Base-by-base conservation (phyloP, 768 basidiomycete genomes). In the Phaeolepiota aurea region DNA sequence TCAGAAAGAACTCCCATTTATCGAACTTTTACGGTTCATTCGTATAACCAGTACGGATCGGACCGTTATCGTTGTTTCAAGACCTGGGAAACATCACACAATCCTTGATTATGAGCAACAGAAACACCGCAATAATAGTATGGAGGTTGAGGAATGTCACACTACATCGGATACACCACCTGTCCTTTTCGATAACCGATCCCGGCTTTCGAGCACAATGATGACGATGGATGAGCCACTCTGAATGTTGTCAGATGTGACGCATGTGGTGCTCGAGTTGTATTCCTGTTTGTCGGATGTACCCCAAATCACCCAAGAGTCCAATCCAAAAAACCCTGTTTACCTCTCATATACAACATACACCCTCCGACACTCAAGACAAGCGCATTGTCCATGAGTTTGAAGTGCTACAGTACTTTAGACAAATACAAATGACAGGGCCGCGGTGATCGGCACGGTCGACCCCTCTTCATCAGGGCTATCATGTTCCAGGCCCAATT, bases 11-110 rank as follows among this genome's bases (percentile, higher is more conserved):
- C 61, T 76, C 3, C 74, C 82, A 3, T 91, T 73, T 55, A 68
- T 83, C 30, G 71, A 83, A 38, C 68, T 79, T 12, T 66, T 91
- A 38, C 80, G 84, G 32, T 86, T 82, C 58, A 76, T 89, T 45
- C 78, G 85, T 42, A 79, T 91, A 59, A 80, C 68, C 37, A 79
- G 82, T 53, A 56, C 59, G 13, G 60, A 75, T 34, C 74, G 76
- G 0, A 57, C 65, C 1, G 42, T 61, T 4, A 53, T 63, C 13
- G 55, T 78, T 22, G 62, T 86, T 9, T 77, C 84, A 11, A 72
- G 68, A 44, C 71, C 71, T 19, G 86, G 86, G 11, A 74, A 69
- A 47, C 81, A 87, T 49, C 37, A 52, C 14, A 54, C 61, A 21
- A 54, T 68, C 20, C 42, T 55, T 22, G 51, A 46, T 11, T 39